Evolutionary conservation across 164 flowering plant species (phyloP), one percentile per base, ranked within the genome.

Genomic region (Aristolochia californica): DNA sequence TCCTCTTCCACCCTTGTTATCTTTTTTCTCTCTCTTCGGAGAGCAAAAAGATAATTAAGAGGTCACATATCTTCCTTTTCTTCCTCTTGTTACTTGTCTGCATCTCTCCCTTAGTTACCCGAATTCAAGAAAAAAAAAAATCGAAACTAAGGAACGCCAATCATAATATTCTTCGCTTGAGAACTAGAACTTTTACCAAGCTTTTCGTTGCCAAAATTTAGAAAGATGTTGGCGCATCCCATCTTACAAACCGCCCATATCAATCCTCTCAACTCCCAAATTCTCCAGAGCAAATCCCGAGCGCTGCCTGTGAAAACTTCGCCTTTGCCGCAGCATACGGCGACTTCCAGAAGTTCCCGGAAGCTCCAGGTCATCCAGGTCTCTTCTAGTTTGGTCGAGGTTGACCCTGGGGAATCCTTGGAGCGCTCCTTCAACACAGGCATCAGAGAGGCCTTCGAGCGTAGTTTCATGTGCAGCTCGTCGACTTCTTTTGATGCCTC

Each of bases 351-450:
- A 53, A 52, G 40, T 68, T 47, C 25, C 34, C 68, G 55, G 45
- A 69, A 63, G 47, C 28, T 62, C 20, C 22, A 69, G 5, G 45
- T 26, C 2, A 43, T 75, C 9, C 66, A 24, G 65, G 59, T 20
- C 48, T 64, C 77, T 5, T 53, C 80, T 13, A 54, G 74, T 51
- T 10, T 66, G 56, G 88, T 70, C 23, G 91, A 73, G 18, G 78
- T 72, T 12, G 88, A 82, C 26, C 56, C 82, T 5, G 51, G 70
- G 18, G 69, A 70, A 23, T 11, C 22, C 5, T 66, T 90, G 38
- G 95, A 90, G 59, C 75, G 86, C 28, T 87, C 94, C 66, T 85
- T 81, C 45, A 45, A 34, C 40, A 12, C 40, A 34, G 40, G 10
- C 40, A 12, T 34, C 10, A 34, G 40, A 20, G 69, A 70, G 21